Percentiles rank a stretch among this genome's conserved stretches.
These are phyloP conservation scores for Pyrenochaeta sp. DNA, from an alignment of 2,329 filamentous ascomycete species.

Conservation along the genomic window DNA sequence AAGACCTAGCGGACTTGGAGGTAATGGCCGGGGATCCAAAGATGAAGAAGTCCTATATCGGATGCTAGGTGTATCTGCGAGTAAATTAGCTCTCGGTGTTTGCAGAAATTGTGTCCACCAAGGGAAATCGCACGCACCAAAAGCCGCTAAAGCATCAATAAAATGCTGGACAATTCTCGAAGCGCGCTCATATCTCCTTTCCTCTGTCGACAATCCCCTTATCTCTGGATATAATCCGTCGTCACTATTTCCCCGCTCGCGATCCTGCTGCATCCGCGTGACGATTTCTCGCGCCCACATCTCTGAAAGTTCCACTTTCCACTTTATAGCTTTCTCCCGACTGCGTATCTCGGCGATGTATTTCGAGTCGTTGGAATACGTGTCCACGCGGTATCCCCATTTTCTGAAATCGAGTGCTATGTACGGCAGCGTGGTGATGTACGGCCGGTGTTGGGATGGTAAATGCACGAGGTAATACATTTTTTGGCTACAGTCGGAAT, in stretches of 20 bases:
- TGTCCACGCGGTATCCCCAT: slow-evolving; percentile 23
- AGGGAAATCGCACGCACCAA: slow-evolving; percentile 8
- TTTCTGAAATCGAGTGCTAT: slow-evolving; percentile 22
- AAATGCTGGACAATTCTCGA: slow-evolving; percentile 19
- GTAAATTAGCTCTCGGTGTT: too few relatives aligned
- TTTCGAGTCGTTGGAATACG: slow-evolving; percentile 12
- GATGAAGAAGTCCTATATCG: not conserved
- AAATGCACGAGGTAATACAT: slow-evolving; percentile 23
- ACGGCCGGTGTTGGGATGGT: slow-evolving; percentile 9
- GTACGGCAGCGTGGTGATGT: slow-evolving; percentile 20
- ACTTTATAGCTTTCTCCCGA: slow-evolving; percentile 10
- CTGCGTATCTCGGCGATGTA: slow-evolving; percentile 20
- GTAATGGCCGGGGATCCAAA: not conserved
- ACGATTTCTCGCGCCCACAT: slow-evolving; percentile 26
- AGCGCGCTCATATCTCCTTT: slow-evolving; percentile 3
- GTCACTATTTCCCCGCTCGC: not conserved
- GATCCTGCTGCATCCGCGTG: slow-evolving; percentile 5
- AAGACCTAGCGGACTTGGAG: slow-evolving; percentile 4
- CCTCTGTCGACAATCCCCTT: not conserved
- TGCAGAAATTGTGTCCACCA: too few relatives aligned
- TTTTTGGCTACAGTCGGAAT: too few relatives aligned
- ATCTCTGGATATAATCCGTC: not conserved
- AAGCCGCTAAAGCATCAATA: slow-evolving; percentile 9
- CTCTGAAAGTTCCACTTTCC: slow-evolving; percentile 20
- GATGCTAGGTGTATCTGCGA: not conserved